These are phyloP conservation scores for Balansia obtecta DNA, from an alignment of 2,329 filamentous ascomycete genomes.

Conservation along the genomic window DNA sequence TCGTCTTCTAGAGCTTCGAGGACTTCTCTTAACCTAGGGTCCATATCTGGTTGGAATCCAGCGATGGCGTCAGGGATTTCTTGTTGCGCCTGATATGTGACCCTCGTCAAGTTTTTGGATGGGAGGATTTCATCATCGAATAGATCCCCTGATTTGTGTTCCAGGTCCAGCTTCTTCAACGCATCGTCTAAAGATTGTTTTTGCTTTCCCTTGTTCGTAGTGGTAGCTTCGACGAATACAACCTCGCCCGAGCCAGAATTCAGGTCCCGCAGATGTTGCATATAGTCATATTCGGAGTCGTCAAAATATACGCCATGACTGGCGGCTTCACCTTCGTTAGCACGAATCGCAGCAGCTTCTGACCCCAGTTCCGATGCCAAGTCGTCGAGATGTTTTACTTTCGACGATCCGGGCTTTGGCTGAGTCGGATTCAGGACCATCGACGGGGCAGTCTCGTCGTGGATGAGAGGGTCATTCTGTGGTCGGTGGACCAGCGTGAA, in stretches of 20 bases:
- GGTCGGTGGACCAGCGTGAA: slow-evolving; percentile 92
- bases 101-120: slow-evolving; percentile 63
- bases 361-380: slow-evolving; percentile 64
- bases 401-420: slow-evolving; percentile 24
- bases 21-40: slow-evolving; percentile 79
- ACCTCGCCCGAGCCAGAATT: slow-evolving; percentile 55
- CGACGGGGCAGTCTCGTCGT: slow-evolving; percentile 77
- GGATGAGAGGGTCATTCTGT: slow-evolving; percentile 93
- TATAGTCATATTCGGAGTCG: slow-evolving; percentile 94
- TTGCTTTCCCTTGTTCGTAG: slow-evolving; percentile 59
- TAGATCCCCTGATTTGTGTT: slow-evolving; percentile 42
- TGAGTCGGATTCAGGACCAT: slow-evolving; percentile 73
- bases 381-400: slow-evolving; percentile 59
- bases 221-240: slow-evolving; percentile 70
- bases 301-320: slow-evolving; percentile 90
- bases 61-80: slow-evolving; percentile 82
- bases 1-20: slow-evolving; percentile 92
- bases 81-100: slow-evolving; percentile 86
- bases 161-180: slow-evolving; percentile 48
- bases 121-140: slow-evolving; percentile 66
- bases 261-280: slow-evolving; percentile 96
- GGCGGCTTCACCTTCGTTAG: slow-evolving; percentile 93
- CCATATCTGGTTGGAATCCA: slow-evolving; percentile 97
- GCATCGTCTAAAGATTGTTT: slow-evolving; percentile 77
- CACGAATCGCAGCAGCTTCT: slow-evolving; percentile 52